phyloP scores from a whole-genome alignment of 257 asterid species.

The Solanum rostratum region DNA sequence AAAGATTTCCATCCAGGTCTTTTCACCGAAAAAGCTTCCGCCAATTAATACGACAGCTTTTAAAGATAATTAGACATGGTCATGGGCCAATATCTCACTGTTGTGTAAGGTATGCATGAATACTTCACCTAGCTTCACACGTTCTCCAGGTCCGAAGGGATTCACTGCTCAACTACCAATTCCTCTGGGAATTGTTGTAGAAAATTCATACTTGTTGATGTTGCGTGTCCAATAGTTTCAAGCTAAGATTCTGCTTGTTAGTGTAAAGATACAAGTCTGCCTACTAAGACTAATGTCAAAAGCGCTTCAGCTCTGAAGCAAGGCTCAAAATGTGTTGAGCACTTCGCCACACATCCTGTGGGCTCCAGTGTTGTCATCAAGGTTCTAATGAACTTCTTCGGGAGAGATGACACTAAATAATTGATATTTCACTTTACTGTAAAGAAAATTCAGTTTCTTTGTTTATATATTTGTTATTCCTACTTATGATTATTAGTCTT shows the following conservation, averaged over 20 bases:
- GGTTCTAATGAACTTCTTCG: not conserved
- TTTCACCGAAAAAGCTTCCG: not conserved
- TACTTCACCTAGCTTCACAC: not conserved
- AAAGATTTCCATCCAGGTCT: not conserved
- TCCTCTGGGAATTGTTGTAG: not conserved
- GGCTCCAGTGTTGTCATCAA: not conserved
- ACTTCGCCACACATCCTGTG: not conserved
- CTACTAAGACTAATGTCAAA: not conserved
- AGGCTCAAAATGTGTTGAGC: not conserved
- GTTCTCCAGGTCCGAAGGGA: not conserved
- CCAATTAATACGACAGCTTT: not conserved
- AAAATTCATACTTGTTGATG: not conserved
- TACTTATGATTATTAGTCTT: too few relatives aligned
- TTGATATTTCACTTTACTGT: not conserved
- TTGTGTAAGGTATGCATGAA: not conserved
- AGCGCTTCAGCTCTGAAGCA: not conserved
- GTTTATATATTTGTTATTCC: too few relatives aligned
- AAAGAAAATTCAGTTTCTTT: too few relatives aligned
- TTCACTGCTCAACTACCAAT: not conserved
- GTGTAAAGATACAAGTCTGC: not conserved
- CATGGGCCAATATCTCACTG: not conserved
- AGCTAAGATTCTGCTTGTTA: not conserved
- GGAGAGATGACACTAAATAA: not conserved
- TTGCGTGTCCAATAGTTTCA: not conserved
- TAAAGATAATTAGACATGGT: not conserved